Evolutionary conservation across 2,329 filamentous ascomycete genomes (phyloP).

Genomic region (Fusarium drepaniforme): DNA sequence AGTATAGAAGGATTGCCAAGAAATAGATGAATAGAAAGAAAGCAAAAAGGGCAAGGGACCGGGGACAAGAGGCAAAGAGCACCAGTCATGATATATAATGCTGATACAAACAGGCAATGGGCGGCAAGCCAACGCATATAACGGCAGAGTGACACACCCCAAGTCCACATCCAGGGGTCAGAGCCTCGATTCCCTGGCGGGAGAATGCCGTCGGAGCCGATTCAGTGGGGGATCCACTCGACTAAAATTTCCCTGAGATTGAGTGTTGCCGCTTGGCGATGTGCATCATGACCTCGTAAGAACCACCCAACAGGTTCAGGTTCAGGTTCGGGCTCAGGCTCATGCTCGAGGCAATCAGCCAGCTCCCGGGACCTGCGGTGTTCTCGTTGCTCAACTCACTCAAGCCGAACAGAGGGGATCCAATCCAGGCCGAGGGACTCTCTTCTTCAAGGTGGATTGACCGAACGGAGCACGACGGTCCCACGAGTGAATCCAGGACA

Average conservation of each 20-base stretch:
- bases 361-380: neutral
- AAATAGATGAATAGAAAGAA: constrained; percentile 4
- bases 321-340: neutral
- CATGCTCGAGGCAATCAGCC: constrained; percentile 10
- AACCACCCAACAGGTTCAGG: constrained; percentile 19
- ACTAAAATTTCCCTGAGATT: constrained; percentile 47
- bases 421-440: constrained; percentile 19
- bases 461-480: constrained; percentile 32
- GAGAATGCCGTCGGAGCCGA: constrained; percentile 46
- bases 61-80: constrained; percentile 19
- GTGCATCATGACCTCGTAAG: constrained; percentile 42
- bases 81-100: constrained; percentile 44
- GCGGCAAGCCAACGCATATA: constrained; percentile 33
- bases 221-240: constrained; percentile 46
- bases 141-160: constrained; percentile 40
- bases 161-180: constrained; percentile 42
- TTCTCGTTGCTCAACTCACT: constrained; percentile 14
- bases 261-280: constrained; percentile 50
- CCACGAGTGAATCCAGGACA: constrained; percentile 40
- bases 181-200: constrained; percentile 44
- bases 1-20: neutral
- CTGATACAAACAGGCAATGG: constrained; percentile 31
- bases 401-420: constrained; percentile 16
- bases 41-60: constrained; percentile 18
- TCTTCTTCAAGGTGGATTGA: constrained; percentile 14